Base-by-base conservation (phyloP, 495 filamentous ascomycete species). In the Penicillium ucsense region DNA sequence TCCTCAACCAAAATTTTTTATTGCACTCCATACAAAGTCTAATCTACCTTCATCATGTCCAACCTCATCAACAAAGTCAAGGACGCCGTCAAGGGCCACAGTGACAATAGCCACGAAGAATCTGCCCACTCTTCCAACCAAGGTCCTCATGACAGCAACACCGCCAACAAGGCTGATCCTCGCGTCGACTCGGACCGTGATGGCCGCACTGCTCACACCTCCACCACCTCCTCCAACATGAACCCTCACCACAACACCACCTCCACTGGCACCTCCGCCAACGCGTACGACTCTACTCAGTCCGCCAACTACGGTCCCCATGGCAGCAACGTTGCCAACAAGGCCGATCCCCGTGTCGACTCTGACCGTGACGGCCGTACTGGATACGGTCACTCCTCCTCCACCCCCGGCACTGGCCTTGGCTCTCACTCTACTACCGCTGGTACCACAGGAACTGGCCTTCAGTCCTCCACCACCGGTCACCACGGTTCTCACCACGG, bases 51-150 rank as follows among this genome's bases (percentile, higher is more conserved):
- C 6, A 82, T 56, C 57, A 84, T 84, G 80, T 82, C 80, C 35
- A 59, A 64, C 52, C 68, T 85, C 55, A 63, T 84, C 56, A 70
- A 86, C 71, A 86, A 85, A 58, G 74, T 82, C 67, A 85, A 85
- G 71, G 77, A 84, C 12, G 77, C 74, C 49, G 50, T 86, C 54
- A 55, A 71, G 50, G 54, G 66, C 45, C 66, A 77, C 63, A 58
- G 45, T 37, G 45, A 52, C 33, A 20, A 37, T 35, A 51, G 35
- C 41, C 11, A 48, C 41, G 45, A 51, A 30, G 51, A 54, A 20
- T 44, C 41, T 4, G 39, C 4, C 32, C 6, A 43, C 8, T 54
- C 51, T 8, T 43, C 39, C 35, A 54, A 54, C 48, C 39, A 57
- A 27, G 55, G 55, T 20, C 51, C 48, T 20, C 55, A 57, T 10